Percentiles rank a stretch among this genome's conserved stretches.
These are phyloP conservation scores for Dimocarpus longan DNA, from an alignment of 345 rosid genomes.

Conservation along the genomic window DNA sequence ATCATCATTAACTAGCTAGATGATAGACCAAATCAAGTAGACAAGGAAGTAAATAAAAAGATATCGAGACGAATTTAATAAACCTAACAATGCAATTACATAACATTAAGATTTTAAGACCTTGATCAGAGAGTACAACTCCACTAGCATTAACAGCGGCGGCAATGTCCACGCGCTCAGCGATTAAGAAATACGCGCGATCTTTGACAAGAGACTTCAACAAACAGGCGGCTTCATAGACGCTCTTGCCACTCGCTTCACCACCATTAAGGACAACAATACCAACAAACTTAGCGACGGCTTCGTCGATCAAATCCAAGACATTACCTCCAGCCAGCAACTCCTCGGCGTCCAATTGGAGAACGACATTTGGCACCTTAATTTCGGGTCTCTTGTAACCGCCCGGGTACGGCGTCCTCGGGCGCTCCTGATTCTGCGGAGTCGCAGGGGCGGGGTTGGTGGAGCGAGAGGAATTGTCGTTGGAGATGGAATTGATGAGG, in stretches of 20 bases:
- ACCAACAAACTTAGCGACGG: constrained; percentile 70
- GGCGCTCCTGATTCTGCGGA: constrained; percentile 36
- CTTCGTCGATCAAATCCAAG: constrained; percentile 64
- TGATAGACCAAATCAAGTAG: background rate
- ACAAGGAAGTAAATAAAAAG: background rate
- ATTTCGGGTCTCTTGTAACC: constrained; percentile 92
- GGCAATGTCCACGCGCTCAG: constrained; percentile 88
- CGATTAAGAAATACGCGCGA: constrained; percentile 74
- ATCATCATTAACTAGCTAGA: background rate
- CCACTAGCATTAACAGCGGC: constrained; percentile 88
- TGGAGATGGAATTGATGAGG: constrained; percentile 39
- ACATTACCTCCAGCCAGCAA: constrained; percentile 45
- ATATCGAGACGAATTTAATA: background rate
- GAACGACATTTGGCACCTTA: constrained; percentile 70
- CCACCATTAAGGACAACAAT: constrained; percentile 75
- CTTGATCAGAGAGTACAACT: constrained; percentile 90
- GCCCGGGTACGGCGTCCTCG: constrained; percentile 84
- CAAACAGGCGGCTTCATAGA: constrained; percentile 86
- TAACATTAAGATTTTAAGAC: constrained; percentile 28
- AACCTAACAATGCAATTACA: background rate
- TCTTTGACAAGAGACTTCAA: constrained; percentile 80
- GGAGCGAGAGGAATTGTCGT: constrained; percentile 31
- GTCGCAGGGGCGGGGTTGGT: constrained; percentile 30
- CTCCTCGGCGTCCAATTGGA: constrained; percentile 65
- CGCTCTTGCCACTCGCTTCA: constrained; percentile 54